Evolutionary conservation across 768 basidiomycete species (phyloP), one percentile per base, ranked within the genome.

Genomic region (Porpolomopsis calyptriformis): DNA sequence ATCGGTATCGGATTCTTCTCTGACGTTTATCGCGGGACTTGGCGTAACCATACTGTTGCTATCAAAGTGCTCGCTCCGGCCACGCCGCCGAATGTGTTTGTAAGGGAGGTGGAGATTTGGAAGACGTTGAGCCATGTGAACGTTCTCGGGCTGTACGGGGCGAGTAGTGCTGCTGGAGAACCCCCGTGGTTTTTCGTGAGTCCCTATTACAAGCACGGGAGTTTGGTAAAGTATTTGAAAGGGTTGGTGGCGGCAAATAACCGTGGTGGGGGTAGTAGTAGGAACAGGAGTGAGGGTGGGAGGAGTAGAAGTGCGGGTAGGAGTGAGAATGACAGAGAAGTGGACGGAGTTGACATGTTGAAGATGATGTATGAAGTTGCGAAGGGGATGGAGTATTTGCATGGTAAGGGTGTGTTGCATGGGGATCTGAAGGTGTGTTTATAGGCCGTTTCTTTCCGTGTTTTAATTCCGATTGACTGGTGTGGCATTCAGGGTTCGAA

Each of bases 161-260:
- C 89, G 9, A 85, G 82, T 22, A 83, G 80, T 53, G 71, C 83
- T 0, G 67, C 69, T 6, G 76, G 76, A 19, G 78, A 81, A 34
- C 76, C 78, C 10, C 85, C 84, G 10, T 88, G 79, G 78, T 86
- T 84, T 64, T 73, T 85, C 42, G 85, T 92, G 40, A 80, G 78
- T 54, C 81, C 83, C 29, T 87, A 83, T 58, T 70, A 76, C 62
- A 63, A 72, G 50, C 68, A 82, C 31, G 84, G 85, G 19, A 79
- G 73, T 52, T 63, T 90, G 29, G 72, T 75, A 14, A 67, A 68
- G 47, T 84, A 71, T 55, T 62, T 90, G 52, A 72, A 71, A 53
- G 38, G 52, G 51, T 42, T 45, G 41, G 54, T 38, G 42, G 36
- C 52, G 27, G 38, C 52, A 19, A 38, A 22, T 25, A 48, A 10